A percentile compares a stretch with the other conserved stretches of the same genome.
Evolutionary conservation across 108 stramenopile genomes (phyloP).

Genomic region (Pseudonitzschia multiseries): DNA sequence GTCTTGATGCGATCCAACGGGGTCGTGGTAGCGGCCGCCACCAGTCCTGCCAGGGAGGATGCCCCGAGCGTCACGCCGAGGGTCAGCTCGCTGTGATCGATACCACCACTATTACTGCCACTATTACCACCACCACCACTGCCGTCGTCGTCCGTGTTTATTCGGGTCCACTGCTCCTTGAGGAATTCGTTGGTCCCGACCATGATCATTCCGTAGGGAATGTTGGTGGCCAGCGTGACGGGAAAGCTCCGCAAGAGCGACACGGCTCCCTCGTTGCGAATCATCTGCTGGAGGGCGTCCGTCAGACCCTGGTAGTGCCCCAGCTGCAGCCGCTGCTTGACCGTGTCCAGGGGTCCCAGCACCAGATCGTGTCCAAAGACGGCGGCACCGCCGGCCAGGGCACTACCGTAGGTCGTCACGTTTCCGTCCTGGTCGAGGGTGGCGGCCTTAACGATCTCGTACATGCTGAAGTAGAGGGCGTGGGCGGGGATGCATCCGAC

Average conservation of each 20-base stretch:
- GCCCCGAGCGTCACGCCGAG: constrained; percentile 53
- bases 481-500: constrained; percentile 98
- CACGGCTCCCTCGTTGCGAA: constrained; percentile 69
- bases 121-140: not conserved
- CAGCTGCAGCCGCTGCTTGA: constrained; percentile 98
- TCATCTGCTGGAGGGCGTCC: constrained; percentile 45
- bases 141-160: not conserved
- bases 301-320: constrained; percentile 89
- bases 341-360: constrained; percentile 97
- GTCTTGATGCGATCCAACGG: constrained; percentile 99
- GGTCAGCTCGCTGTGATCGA: constrained; percentile 27
- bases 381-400: constrained; percentile 86
- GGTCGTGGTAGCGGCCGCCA: constrained; percentile 90
- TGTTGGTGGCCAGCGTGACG: constrained; percentile 92
- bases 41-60: constrained; percentile 85
- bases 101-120: not conserved
- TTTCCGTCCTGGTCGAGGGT: constrained; percentile 28
- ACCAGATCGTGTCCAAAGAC: constrained; percentile 91
- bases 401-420: constrained; percentile 45
- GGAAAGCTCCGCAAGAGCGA: constrained; percentile 90
- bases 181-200: constrained; percentile 91
- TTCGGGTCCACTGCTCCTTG: constrained; percentile 47
- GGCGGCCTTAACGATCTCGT: constrained; percentile 84
- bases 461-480: constrained; percentile 94
- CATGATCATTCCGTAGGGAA: constrained; percentile 97